Conservation (phyloP, 371 early-diverging fungal species). For the Actinomortierella ambigua region DNA sequence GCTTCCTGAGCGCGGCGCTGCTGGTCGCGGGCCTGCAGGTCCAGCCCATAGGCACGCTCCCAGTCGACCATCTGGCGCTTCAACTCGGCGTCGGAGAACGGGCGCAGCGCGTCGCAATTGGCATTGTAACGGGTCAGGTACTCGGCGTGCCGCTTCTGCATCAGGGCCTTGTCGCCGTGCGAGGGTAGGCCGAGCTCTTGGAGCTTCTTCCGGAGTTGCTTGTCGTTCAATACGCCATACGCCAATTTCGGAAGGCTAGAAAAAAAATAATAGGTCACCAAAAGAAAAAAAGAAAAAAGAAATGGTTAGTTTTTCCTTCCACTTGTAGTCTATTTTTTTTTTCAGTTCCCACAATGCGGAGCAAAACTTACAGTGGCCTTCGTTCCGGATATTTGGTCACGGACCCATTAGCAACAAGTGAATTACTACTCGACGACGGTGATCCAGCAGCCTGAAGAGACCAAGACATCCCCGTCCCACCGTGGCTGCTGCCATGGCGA, state of each 20-base stretch:
- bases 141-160: slow-evolving; percentile 65
- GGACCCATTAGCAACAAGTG: no score
- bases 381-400: no score
- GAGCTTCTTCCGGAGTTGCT: slow-evolving; percentile 46
- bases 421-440: no score
- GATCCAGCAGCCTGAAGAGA: no score
- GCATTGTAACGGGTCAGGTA: slow-evolving; percentile 67
- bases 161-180: slow-evolving; percentile 57
- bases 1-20: slow-evolving; percentile 13
- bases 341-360: no score
- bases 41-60: slow-evolving; percentile 47
- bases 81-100: slow-evolving; percentile 47
- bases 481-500: no score
- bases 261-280: not conserved
- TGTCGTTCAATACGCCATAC: slow-evolving; percentile 52
- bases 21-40: slow-evolving; percentile 15
- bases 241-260: slow-evolving; percentile 51
- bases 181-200: slow-evolving; percentile 61
- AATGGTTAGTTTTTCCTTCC: not conserved
- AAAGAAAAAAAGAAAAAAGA: not conserved
- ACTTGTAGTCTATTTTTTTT: not conserved
- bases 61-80: slow-evolving; percentile 50
- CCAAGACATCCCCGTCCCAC: no score
- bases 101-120: slow-evolving; percentile 61
- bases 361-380: no score